Evolutionary conservation across 192 early-diverging fungal genomes (phyloP), one percentile per base, ranked within the genome.

Genomic region (Rhizophagus prolifer): DNA sequence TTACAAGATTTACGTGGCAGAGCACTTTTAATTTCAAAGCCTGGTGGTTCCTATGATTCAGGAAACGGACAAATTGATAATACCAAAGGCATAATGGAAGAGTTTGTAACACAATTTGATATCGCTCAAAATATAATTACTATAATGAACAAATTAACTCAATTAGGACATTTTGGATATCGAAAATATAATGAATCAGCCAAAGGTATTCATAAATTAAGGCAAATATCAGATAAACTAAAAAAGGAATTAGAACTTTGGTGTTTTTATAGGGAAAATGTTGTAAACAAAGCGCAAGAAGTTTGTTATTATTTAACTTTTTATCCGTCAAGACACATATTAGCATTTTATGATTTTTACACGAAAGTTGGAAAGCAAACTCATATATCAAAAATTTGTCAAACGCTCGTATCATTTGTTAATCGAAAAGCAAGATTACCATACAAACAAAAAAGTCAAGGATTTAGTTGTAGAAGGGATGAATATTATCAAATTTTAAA

Each of bases 51-150:
- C 16, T 36, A 23, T 38, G 28, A 65, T 28, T 31, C 16, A 19
- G 9, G 62, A 31, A 44, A 60, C 6, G 62, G 25, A 4, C 13
- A 44, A 36, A 38, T 47, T 34, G 62, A 54, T 19, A n/a, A 58
- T n/a, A 41, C 23, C 16, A 46, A 62, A 6, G 8, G 14, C 4
- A 58, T 63, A 26, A 76, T 68, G 44, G 72, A 50, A n/a, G 50
- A 75, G 38, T 79, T 79, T 67, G 72, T 79, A 21, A 16, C 8
- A 46, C 78, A 79, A 47, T 72, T 79, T 59, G 78, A 79, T 69
- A 10, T 75, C 3, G 73, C 26, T 30, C 64, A 74, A 16, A 36
- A 79, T 19, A 79, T 79, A 31, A 34, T 66, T 34, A 65, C 4
- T 58, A 21, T 75, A n/a, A 63, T 31, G 12, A 30, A 62, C n/a